Evolutionary conservation across 2,329 filamentous ascomycete species (phyloP), one percentile per base, ranked within the genome.

Genomic region (Pleoardoris graminearum): DNA sequence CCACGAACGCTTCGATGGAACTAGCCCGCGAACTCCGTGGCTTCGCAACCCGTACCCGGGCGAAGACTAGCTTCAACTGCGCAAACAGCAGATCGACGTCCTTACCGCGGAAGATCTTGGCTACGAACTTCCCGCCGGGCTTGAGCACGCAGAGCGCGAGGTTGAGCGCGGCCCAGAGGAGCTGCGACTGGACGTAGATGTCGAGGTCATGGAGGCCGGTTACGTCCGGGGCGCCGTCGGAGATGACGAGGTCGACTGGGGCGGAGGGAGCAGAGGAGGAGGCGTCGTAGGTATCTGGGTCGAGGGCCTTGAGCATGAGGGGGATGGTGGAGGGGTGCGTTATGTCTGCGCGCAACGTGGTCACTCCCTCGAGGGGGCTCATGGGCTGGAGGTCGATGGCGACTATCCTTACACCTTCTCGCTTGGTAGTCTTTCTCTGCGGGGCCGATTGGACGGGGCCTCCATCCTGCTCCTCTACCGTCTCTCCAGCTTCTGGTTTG

Each of bases 81-180:
- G 91, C 91, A 69, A 94, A 97, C 7, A 99, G 83, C 21, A 97
- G 79, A 69, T 97, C 94, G n/a, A 97, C 92, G 66, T 97, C 94
- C 63, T 91, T 87, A 14, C 90, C 92, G 14, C 94, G 81, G 77
- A 99, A 99, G 55, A 99, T 97, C 79, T 99, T 99, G 54, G 94
- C 94, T 7, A 99, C 93, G 65, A 99, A 99, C 68, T 91, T 96
- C 57, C 94, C 94, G 37, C 94, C 94, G 0, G 92, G 92, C 54
- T 89, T 89, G 19, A 99, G 83, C 11, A 99, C 91, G 69, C 93
- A 96, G 11, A 97, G 84, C 0, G 94, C 91, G 2, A 99, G 84
- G 72, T 97, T 96, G 17, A 99, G 83, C 0, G 94, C 94, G 0
- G 93, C 91, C 74, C 95, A 97, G 44, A 99, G 86, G 7, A 99